A percentile compares a stretch with the other conserved stretches of the same genome.
These are phyloP conservation scores for Yarrowia divulgata DNA, from an alignment of 805 yeast species.

Conservation along the genomic window DNA sequence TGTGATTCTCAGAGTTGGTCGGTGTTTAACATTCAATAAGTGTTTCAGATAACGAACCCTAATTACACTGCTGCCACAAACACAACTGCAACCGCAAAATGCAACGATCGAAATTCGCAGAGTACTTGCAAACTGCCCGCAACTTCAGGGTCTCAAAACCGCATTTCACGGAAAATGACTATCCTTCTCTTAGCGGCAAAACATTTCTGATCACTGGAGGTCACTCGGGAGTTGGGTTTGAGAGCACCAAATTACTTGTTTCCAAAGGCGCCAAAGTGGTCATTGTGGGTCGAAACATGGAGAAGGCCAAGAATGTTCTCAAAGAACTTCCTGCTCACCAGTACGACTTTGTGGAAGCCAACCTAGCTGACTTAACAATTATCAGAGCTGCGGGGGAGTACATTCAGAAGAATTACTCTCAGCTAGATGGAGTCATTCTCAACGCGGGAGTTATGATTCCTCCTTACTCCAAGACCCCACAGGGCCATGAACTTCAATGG, in stretches of 20 bases:
- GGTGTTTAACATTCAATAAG: too few relatives aligned
- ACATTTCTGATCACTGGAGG: not conserved
- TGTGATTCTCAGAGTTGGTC: too few relatives aligned
- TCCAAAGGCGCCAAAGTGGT: not conserved
- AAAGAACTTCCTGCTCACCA: not conserved
- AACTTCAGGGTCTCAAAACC: not conserved
- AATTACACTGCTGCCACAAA: too few relatives aligned
- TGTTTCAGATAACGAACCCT: too few relatives aligned
- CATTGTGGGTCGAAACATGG: not conserved
- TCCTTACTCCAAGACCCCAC: constrained; percentile 52
- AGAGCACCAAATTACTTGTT: not conserved
- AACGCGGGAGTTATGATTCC: constrained; percentile 58
- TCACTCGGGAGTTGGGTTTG: not conserved
- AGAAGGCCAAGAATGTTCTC: not conserved
- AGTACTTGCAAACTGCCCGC: not conserved
- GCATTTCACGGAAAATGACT: not conserved
- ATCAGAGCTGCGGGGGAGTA: not conserved
- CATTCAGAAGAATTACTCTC: not conserved
- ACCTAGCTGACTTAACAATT: not conserved
- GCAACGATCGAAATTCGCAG: not conserved
- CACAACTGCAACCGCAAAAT: too few relatives aligned
- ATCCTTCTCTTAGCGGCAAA: not conserved
- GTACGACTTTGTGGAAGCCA: not conserved
- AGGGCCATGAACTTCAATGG: constrained; percentile 57
- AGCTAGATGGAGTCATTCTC: constrained; percentile 48